A percentile compares a stretch with the other conserved stretches of the same genome.
These are phyloP conservation scores for Phytophthora cryptogea DNA, from an alignment of 352 stramenopile genomes.

Conservation along the genomic window DNA sequence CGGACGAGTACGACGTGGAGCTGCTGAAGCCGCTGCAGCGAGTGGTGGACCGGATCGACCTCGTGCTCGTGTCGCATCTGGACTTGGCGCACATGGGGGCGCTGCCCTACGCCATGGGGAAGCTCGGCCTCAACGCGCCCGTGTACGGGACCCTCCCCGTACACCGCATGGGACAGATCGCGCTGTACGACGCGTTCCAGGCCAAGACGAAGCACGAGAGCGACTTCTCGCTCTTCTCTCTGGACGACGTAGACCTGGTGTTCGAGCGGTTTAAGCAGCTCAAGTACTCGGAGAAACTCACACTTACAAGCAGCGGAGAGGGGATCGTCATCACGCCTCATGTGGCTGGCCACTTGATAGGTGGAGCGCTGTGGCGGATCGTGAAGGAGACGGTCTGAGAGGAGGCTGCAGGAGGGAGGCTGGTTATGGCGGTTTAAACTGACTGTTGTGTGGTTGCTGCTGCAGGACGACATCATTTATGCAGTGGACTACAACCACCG, in stretches of 20 bases:
- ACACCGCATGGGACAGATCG: slow-evolving; percentile 97
- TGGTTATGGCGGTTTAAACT: slow-evolving; percentile 1
- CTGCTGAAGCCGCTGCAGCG: slow-evolving; percentile 82
- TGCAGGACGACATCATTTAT: slow-evolving; percentile 93
- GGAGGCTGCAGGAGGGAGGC: no score
- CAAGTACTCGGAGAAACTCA: slow-evolving; percentile 95
- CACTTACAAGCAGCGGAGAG: slow-evolving; percentile 81
- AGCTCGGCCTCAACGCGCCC: slow-evolving; percentile 82
- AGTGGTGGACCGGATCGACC: slow-evolving; percentile 85
- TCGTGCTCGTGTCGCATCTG: slow-evolving; percentile 90
- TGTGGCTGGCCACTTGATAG: slow-evolving; percentile 93
- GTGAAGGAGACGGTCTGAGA: slow-evolving; percentile 92
- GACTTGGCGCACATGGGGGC: slow-evolving; percentile 91
- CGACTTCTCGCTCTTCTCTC: slow-evolving; percentile 88
- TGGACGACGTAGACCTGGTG: slow-evolving; percentile 95
- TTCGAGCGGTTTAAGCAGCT: slow-evolving; percentile 93
- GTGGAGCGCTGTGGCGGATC: slow-evolving; percentile 94
- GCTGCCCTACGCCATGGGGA: slow-evolving; percentile 89
- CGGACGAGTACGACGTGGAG: slow-evolving; percentile 86
- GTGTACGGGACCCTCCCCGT: slow-evolving; percentile 95
- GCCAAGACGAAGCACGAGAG: slow-evolving; percentile 92
- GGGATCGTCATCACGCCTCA: slow-evolving; percentile 95
- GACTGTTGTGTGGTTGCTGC: not conserved
- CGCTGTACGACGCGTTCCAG: slow-evolving; percentile 95
- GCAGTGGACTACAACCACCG: slow-evolving; percentile 93